Percentiles rank a stretch among this genome's conserved stretches.
These are phyloP conservation scores for Bryum argenteum DNA, from an alignment of 225 moss, liverwort and hornwort species.

Conservation along the genomic window DNA sequence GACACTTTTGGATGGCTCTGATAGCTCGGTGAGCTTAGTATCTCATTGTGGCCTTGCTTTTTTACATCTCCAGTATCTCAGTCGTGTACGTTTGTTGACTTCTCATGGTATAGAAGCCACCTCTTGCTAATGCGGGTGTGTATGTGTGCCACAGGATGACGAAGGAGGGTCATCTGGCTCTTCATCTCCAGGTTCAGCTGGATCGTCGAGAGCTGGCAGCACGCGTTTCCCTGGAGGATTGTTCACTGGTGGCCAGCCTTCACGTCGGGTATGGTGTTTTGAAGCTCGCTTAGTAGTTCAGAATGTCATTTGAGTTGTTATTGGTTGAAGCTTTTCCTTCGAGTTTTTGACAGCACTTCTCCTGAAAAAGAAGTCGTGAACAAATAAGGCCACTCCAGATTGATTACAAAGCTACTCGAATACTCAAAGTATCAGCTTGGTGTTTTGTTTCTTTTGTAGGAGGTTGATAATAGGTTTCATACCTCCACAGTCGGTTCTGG, in stretches of 20 bases:
- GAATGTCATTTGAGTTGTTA: slow-evolving; percentile 17
- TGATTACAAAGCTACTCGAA: not conserved
- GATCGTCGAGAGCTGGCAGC: slow-evolving; percentile 73
- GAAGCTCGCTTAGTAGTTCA: slow-evolving; percentile 2
- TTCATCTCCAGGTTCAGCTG: slow-evolving; percentile 80
- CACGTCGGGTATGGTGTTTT: slow-evolving; percentile 71
- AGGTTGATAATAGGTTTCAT: slow-evolving; percentile 53
- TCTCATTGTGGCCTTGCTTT: slow-evolving; percentile 1
- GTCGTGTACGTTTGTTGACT: not conserved
- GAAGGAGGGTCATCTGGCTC: slow-evolving; percentile 78
- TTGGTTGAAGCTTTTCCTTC: not conserved
- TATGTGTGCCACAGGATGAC: slow-evolving; percentile 53
- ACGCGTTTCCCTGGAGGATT: slow-evolving; percentile 74
- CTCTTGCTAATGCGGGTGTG: slow-evolving; percentile 28
- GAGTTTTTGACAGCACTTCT: not conserved
- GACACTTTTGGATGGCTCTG: slow-evolving; percentile 91
- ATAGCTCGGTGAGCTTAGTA: slow-evolving; percentile 77
- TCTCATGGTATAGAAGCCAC: no score
- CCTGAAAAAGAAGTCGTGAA: no score
- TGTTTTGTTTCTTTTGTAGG: slow-evolving; percentile 52
- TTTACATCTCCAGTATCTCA: slow-evolving; percentile 17
- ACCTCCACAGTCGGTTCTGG: slow-evolving; percentile 45
- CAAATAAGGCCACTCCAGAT: no score
- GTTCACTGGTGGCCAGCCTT: slow-evolving; percentile 56
- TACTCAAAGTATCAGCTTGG: slow-evolving; percentile 8